A percentile compares a stretch with the other conserved stretches of the same genome.
Conservation (phyloP, 768 basidiomycete genomes). For the Suillus subalutaceus region DNA sequence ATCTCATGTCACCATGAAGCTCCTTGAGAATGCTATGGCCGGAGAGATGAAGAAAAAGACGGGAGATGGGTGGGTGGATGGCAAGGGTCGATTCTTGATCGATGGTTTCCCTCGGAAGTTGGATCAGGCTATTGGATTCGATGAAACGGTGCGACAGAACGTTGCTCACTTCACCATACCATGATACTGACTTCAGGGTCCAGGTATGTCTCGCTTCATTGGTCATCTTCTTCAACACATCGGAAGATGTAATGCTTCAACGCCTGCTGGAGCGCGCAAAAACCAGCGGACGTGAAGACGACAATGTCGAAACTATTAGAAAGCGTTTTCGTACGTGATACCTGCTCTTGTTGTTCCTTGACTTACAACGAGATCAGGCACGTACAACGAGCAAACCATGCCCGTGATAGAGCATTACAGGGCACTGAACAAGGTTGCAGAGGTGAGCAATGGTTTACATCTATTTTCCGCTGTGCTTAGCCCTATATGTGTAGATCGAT, state of each 20-base stretch:
- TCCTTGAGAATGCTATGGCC: conserved; percentile 91
- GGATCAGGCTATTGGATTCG: conserved; percentile 95
- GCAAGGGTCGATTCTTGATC: conserved; percentile 85
- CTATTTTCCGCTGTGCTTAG: conserved; percentile 4
- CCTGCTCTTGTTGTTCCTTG: neutral
- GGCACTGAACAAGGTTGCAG: conserved; percentile 67
- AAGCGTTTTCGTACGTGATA: conserved; percentile 88
- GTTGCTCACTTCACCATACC: neutral
- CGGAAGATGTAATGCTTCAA: conserved; percentile 83
- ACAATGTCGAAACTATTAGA: conserved; percentile 91
- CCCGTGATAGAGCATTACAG: conserved; percentile 90
- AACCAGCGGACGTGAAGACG: conserved; percentile 95
- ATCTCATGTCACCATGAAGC: conserved; percentile 94
- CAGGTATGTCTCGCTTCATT: conserved; percentile 82
- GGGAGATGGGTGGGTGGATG: conserved; percentile 66
- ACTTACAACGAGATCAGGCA: conserved; percentile 3
- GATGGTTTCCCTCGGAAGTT: conserved; percentile 99
- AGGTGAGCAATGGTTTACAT: conserved; percentile 50
- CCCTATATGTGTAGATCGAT: conserved; percentile 54
- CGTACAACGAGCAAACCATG: conserved; percentile 61
- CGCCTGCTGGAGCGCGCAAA: conserved; percentile 89
- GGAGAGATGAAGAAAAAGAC: conserved; percentile 51
- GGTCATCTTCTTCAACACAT: conserved; percentile 86
- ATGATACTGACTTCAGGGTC: conserved; percentile 2
- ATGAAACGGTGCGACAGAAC: conserved; percentile 64